These are phyloP conservation scores for Nannochloropsis limnetica DNA, from an alignment of 352 stramenopile genomes.

Conservation along the genomic window DNA sequence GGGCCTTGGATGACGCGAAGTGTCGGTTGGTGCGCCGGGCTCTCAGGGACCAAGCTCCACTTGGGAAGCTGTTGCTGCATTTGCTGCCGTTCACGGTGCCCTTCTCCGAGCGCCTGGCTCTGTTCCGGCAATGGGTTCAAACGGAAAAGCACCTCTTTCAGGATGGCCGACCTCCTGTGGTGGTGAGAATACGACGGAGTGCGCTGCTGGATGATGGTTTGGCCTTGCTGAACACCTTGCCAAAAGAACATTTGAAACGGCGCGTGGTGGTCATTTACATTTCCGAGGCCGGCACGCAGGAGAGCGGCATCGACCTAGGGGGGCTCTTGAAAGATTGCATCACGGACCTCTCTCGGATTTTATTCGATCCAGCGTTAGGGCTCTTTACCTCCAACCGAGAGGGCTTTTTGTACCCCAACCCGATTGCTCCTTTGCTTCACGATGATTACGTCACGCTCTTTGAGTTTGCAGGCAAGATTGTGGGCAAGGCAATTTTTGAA, in stretches of 20 bases:
- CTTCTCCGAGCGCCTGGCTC: not conserved
- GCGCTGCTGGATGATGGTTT: slow-evolving; percentile 43
- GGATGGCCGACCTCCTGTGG: not conserved
- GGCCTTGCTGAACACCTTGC: slow-evolving; percentile 31
- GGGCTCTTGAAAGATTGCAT: slow-evolving; percentile 96
- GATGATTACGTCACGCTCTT: slow-evolving; percentile 79
- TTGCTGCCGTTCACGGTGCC: not conserved
- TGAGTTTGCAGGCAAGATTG: slow-evolving; percentile 81
- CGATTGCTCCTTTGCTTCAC: slow-evolving; percentile 70
- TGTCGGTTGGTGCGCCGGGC: not conserved
- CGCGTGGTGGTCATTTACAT: slow-evolving; percentile 64
- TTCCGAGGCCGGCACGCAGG: slow-evolving; percentile 64
- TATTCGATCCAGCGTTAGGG: slow-evolving; percentile 83
- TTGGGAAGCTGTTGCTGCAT: not conserved
- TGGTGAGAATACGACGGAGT: not conserved
- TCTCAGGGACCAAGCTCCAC: not conserved
- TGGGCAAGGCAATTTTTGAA: slow-evolving; percentile 65
- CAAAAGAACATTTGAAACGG: slow-evolving; percentile 30
- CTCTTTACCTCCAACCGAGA: slow-evolving; percentile 69
- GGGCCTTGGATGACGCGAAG: not conserved
- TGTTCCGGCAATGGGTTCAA: not conserved
- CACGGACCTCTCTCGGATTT: slow-evolving; percentile 73
- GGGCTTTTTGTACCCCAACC: slow-evolving; percentile 83
- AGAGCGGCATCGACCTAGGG: slow-evolving; percentile 84
- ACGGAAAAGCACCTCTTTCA: not conserved